Evolutionary conservation across 495 filamentous ascomycete species (phyloP), one percentile per base, ranked within the genome.

Genomic region (Evernia prunastri): DNA sequence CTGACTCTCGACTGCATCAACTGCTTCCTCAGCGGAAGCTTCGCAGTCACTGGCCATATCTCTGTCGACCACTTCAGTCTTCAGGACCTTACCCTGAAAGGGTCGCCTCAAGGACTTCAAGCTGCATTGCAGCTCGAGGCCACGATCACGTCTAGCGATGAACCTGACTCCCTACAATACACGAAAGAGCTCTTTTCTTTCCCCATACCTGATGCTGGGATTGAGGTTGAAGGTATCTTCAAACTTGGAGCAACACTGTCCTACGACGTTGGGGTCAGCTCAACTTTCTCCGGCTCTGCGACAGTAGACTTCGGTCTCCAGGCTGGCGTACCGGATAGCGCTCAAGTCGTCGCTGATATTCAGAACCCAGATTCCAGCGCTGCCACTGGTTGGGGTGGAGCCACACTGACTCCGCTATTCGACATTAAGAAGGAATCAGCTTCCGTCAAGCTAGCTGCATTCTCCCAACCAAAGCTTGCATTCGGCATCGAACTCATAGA

Each of bases 391-490:
- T 77, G 75, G 42, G 68, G 67, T 1, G 67, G 49, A 17, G 36
- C 56, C 18, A 67, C 37, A 6, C 58, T 70, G 15, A 58, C 64
- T 56, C 71, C 71, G 36, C 49, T 64, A 11, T 75, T 76, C 40
- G 59, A 71, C 23, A 45, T 76, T 15, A 69, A 63, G 33, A 60
- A 58, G 39, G 61, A 67, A 4, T 66, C 69, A 3, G 70, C 66
- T n/a, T 56, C 67, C 0, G 39, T 72, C 31, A 66, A 64, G 31
- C 47, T 73, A 18, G 47, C 63, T 29, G 71, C 71, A 6, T 66
- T 68, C 40, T 73, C 73, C 29, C 67, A 70, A 36, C 74, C 74
- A 3, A 72, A 75, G 39, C 43, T 76, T n/a, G 60, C 71, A 11
- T 69, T 76, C 53, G 72, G 68, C 12, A 56, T 74, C 31, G 71